Evolutionary conservation across 768 basidiomycete species (phyloP).

Genomic region (Glaciozyma martinii): DNA sequence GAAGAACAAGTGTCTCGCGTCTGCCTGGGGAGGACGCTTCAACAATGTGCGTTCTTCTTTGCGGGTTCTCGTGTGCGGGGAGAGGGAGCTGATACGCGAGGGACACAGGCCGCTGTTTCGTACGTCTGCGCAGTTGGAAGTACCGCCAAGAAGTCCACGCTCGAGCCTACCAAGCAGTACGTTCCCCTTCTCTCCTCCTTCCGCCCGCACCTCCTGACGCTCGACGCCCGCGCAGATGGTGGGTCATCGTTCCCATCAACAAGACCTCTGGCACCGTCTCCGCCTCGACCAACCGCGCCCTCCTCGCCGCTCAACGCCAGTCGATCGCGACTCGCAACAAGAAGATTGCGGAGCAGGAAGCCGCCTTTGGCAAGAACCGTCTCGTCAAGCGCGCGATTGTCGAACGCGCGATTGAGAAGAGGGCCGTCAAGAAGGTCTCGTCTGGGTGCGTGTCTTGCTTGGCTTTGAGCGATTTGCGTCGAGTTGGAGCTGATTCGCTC

Average conservation of each 20-base stretch:
- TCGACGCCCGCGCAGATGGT: conserved; percentile 10
- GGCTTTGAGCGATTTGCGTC: background rate
- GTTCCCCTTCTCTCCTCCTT: background rate
- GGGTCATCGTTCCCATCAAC: conserved; percentile 16
- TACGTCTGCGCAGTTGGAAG: conserved; percentile 26
- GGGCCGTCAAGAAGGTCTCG: background rate
- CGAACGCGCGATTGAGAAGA: background rate
- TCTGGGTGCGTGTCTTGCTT: background rate
- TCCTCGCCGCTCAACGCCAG: conserved; percentile 28
- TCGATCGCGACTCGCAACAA: conserved; percentile 25
- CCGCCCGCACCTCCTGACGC: background rate
- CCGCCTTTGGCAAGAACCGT: conserved; percentile 12
- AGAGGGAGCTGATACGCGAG: background rate
- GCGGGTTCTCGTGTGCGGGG: too few species aligned
- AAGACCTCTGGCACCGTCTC: conserved; percentile 4
- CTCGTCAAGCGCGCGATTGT: background rate
- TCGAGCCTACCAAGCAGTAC: conserved; percentile 27
- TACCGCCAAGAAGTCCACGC: conserved; percentile 11
- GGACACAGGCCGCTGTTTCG: background rate
- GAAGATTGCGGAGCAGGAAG: conserved; percentile 26
- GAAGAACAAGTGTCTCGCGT: conserved; percentile 25
- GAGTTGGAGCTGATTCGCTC: background rate
- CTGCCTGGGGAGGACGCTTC: background rate
- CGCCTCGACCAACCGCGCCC: conserved; percentile 16
- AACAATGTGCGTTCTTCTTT: conserved; percentile 4